Base-by-base conservation (phyloP, 2,329 filamentous ascomycete genomes). In the Hortaea sp. region DNA sequence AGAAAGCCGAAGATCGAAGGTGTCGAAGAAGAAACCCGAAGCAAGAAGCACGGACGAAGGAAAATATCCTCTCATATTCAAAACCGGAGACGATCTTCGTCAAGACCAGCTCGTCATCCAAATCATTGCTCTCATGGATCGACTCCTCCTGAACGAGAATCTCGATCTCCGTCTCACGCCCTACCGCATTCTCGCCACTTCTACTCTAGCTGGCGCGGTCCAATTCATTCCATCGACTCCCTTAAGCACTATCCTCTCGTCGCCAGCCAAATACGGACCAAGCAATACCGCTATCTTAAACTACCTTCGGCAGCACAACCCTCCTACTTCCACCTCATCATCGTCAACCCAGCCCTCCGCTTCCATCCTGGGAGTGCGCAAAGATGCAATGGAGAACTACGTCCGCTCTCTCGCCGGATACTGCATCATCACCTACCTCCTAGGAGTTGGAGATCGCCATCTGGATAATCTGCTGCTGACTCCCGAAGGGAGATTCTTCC, bases 91-190 rank as follows among this genome's bases (percentile, higher is more conserved):
- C 27, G 59, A 98, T 63, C 74, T 98, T 43, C 85, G 92, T 10
- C 92, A 98, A 66, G 92, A 98, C 61, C 92, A 98, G 63, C 78
- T 98, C 2, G 90, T 98, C 32, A 94, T 98, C 45, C 92, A 87
- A 60, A 97, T 97, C 60, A 95, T 98, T 63, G 94, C 88, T 0
- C 76, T 98, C 11, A 98, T 98, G 92, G 92, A 98, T 59, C 86
- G 90, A 48, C 78, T 98, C 1, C 76, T 98, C 4, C 86, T 87
- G 49, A 95, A 97, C 61, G 92, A 98, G 63, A 97, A 98, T 51
- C 74, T 98, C 7, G 92, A 98, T 61, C 76, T 98, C 39, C 95
- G 94, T 62, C 75, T 98, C 1, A 90, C 90, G 0, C 92, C 92
- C 0, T 98, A 98, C 70, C 90, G 90, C 57, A 95, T 97, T 53